These are phyloP conservation scores for Ampelomyces quisqualis DNA, from an alignment of 2,329 filamentous ascomycete species.

Conservation along the genomic window DNA sequence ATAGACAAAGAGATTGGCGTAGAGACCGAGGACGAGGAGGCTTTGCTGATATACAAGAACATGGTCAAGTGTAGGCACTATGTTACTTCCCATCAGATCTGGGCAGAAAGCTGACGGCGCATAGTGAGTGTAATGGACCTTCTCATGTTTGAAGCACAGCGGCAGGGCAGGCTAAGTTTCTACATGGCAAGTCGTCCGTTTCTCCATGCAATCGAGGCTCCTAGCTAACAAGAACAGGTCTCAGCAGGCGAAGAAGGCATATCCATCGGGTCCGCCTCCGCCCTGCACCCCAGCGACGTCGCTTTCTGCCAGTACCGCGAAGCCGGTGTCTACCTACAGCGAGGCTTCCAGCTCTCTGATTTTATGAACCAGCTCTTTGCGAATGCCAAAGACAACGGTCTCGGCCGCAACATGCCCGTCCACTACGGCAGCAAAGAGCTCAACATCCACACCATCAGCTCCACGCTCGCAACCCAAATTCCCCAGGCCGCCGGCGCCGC, in stretches of 20 bases:
- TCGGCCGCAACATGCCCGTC: slow-evolving; percentile 93
- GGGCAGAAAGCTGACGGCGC: slow-evolving; percentile 4
- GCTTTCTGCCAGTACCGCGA: slow-evolving; percentile 95
- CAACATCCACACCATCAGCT: slow-evolving; percentile 87
- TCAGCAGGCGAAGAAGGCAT: slow-evolving; percentile 94
- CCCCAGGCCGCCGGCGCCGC: slow-evolving; percentile 85
- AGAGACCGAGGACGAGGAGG: slow-evolving; percentile 65
- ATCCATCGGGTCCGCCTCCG: slow-evolving; percentile 83
- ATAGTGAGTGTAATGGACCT: slow-evolving; percentile 83
- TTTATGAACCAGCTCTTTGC: slow-evolving; percentile 97
- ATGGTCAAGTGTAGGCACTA: slow-evolving; percentile 57
- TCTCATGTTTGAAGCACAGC: slow-evolving; percentile 96
- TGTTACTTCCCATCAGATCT: not conserved
- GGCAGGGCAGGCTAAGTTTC: slow-evolving; percentile 90
- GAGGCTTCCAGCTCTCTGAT: slow-evolving; percentile 80
- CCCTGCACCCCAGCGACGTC: slow-evolving; percentile 79
- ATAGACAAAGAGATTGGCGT: slow-evolving; percentile 71
- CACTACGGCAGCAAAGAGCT: slow-evolving; percentile 86
- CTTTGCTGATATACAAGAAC: slow-evolving; percentile 61
- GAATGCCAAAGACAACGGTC: slow-evolving; percentile 76
- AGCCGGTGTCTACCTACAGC: slow-evolving; percentile 84
- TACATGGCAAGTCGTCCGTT: slow-evolving; percentile 76
- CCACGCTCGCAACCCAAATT: slow-evolving; percentile 82
- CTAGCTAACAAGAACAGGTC: no score
- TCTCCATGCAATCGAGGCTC: no score